Evolutionary conservation across 805 yeast genomes (phyloP).

Genomic region (Spathaspora sp.): DNA sequence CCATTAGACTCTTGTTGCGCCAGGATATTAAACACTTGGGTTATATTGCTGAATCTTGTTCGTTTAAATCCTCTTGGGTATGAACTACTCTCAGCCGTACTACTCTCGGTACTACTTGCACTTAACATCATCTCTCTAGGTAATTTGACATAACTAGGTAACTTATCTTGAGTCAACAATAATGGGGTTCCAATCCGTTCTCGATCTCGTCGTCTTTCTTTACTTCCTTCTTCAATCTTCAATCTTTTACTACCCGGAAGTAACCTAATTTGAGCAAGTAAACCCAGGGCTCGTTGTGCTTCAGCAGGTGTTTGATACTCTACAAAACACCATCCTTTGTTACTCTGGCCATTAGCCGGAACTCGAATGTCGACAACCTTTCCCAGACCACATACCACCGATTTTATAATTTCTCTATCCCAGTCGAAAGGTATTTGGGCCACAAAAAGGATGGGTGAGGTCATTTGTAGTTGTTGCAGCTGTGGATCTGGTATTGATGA

Average conservation of each 20-base stretch:
- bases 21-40: neutral
- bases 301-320: constrained; percentile 52
- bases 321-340: constrained; percentile 66
- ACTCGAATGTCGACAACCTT: constrained; percentile 64
- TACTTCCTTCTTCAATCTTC: too few relatives aligned
- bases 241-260: constrained; percentile 24
- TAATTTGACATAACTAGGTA: constrained; percentile 55
- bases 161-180: constrained; percentile 39
- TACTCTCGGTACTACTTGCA: neutral
- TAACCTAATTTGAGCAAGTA: constrained; percentile 40
- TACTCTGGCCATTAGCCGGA: constrained; percentile 51
- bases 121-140: constrained; percentile 43
- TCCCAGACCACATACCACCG: constrained; percentile 70
- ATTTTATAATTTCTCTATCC: constrained; percentile 59
- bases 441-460: constrained; percentile 48
- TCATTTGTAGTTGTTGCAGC: neutral
- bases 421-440: constrained; percentile 71
- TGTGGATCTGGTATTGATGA: too few relatives aligned
- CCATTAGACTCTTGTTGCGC: too few relatives aligned
- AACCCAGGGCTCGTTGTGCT: constrained; percentile 46
- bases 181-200: constrained; percentile 26
- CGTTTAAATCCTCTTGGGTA: neutral
- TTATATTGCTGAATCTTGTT: neutral
- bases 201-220: neutral
- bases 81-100: neutral